A percentile compares a stretch with the other conserved stretches of the same genome.
phyloP scores from a whole-genome alignment of 2,329 filamentous ascomycete genomes.

The Fusarium dimerum region DNA sequence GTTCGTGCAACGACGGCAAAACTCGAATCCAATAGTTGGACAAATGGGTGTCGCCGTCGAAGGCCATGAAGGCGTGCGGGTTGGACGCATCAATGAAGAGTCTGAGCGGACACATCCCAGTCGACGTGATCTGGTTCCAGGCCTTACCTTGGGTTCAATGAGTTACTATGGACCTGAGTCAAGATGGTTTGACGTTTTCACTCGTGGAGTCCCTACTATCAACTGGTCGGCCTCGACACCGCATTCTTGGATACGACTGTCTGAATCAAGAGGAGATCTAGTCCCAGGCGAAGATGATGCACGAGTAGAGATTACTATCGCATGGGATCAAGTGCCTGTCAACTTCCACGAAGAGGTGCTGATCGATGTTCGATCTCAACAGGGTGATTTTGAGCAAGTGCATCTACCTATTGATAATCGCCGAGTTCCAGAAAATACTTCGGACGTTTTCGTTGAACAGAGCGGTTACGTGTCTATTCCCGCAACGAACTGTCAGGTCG shows the following conservation, averaged over 20 bases:
- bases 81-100: conserved; percentile 49
- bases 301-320: conserved; percentile 15
- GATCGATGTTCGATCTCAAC: conserved; percentile 36
- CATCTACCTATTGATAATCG: conserved; percentile 57
- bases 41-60: conserved; percentile 67
- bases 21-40: conserved; percentile 55
- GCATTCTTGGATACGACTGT: conserved; percentile 53
- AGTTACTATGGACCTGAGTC: conserved; percentile 57
- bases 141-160: conserved; percentile 57
- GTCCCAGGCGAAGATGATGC: conserved; percentile 34
- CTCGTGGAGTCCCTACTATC: conserved; percentile 55
- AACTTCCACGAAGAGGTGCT: conserved; percentile 28
- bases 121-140: conserved; percentile 51
- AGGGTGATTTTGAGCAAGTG: conserved; percentile 44
- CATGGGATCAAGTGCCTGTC: conserved; percentile 42
- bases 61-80: conserved; percentile 60
- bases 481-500: not conserved
- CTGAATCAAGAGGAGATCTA: conserved; percentile 50
- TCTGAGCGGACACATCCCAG: conserved; percentile 50
- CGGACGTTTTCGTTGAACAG: conserved; percentile 60
- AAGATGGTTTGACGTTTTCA: conserved; percentile 66
- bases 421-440: conserved; percentile 49
- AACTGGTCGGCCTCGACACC: conserved; percentile 52
- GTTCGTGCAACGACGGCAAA: conserved; percentile 52
- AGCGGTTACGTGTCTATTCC: conserved; percentile 46